Base-by-base conservation (phyloP, 768 basidiomycete genomes). In the Hortiboletus campestris region DNA sequence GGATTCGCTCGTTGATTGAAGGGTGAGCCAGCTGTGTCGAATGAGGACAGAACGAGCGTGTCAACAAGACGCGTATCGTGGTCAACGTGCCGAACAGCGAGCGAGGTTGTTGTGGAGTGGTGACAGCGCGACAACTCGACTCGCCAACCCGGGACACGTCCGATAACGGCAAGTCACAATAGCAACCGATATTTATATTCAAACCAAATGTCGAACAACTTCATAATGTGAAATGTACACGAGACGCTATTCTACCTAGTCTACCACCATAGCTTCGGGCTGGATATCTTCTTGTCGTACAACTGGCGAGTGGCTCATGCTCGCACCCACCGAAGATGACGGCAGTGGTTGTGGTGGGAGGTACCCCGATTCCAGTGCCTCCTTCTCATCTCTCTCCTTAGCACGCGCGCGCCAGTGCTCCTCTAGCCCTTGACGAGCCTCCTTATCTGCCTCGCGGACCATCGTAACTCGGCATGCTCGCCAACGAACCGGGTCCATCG, bases 401-500 rank as follows among this genome's bases (percentile, higher is more conserved):
- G 51, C 66, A 35, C 70, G 67, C 59, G 56, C 65, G 41, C 48
- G 64, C 72, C 67, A 77, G 64, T 78, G 76, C 12, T 66, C 65
- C 54, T 76, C 73, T 51, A 87, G 54, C 47, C 76, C 76, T 17
- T 55, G 57, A 22, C 74, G 61, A 4, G 84, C 84, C 43, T 76
- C 76, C 46, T 59, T 68, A 53, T 84, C 83, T 22, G 85, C 86
- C 50, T 86, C 86, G 56, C 78, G 76, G 36, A 91, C 61, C 86
- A 89, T 89, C 49, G 60, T 63, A 48, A 73, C 55, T 13, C 89
- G 75, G 32, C 68, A 73, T 14, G 73, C 62, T 67, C 82, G 84
- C 76, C 84, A 85, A 25, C 69, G 70, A 38, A 75, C 72, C n/a
- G 89, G 86, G 58, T 90, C 88, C 67, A 89, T 84, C 31, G 84